Percentiles rank a stretch among this genome's conserved stretches.
These are phyloP conservation scores for Colletotrichum plurivorum DNA, from an alignment of 2,329 filamentous ascomycete species.

Conservation along the genomic window DNA sequence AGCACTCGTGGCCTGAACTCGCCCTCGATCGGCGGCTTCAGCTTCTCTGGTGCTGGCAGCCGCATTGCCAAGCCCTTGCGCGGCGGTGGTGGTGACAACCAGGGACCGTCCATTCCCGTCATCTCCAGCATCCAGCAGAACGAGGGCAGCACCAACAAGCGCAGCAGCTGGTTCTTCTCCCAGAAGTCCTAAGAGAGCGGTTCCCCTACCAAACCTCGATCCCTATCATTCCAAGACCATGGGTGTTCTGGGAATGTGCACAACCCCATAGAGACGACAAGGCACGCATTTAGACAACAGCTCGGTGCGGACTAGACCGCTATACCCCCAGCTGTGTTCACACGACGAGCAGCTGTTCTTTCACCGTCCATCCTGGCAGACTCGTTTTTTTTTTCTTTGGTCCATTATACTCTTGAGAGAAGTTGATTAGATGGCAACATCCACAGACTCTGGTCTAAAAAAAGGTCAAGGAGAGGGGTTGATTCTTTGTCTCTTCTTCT, in stretches of 20 bases:
- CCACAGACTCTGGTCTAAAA: conserved; percentile 6
- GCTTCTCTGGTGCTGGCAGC: conserved; percentile 75
- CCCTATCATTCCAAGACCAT: not conserved
- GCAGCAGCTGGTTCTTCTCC: conserved; percentile 80
- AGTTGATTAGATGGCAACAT: conserved; percentile 24
- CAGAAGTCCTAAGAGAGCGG: conserved; percentile 67
- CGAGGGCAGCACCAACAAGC: conserved; percentile 71
- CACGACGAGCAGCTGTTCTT: conserved; percentile 17
- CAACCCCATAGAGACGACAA: conserved; percentile 23
- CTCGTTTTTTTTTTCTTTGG: conserved; percentile 35
- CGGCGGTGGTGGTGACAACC: conserved; percentile 69
- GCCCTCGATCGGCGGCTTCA: conserved; percentile 77
- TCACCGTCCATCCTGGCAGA: not conserved
- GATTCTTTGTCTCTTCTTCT: conserved; percentile 21
- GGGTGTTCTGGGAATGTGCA: conserved; percentile 11
- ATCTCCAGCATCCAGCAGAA: conserved; percentile 72
- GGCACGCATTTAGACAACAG: conserved; percentile 28
- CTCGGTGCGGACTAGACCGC: conserved; percentile 33
- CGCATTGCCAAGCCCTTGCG: conserved; percentile 79
- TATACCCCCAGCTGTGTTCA: conserved; percentile 35
- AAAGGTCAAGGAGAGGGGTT: conserved; percentile 1
- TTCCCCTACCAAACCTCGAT: not conserved
- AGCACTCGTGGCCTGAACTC: conserved; percentile 87
- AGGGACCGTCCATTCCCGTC: conserved; percentile 64
- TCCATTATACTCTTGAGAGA: conserved; percentile 29